Conservation (phyloP, 169 alveolate species). For the Cryptosporidium ryanae region DNA sequence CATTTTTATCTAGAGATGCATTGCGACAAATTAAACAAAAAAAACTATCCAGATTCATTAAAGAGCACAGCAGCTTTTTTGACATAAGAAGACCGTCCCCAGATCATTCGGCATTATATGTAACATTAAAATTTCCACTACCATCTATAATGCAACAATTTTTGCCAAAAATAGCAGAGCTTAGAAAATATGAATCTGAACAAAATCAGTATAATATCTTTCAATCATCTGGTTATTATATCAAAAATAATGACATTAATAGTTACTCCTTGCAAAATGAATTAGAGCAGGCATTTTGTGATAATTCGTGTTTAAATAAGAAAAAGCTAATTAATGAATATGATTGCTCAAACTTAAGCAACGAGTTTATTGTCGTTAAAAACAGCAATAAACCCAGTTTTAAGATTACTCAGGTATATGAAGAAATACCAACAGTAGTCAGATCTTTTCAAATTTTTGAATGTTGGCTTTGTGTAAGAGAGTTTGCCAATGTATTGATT, state of each 20-base stretch:
- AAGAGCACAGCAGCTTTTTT: conserved; percentile 57
- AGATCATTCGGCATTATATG: conserved; percentile 65
- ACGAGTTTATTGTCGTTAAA: background rate
- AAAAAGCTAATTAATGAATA: background rate
- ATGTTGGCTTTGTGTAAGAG: conserved; percentile 74
- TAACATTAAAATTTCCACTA: conserved; percentile 63
- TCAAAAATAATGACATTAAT: background rate
- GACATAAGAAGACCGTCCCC: conserved; percentile 75
- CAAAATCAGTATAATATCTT: conserved; percentile 17
- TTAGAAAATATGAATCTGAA: conserved; percentile 54
- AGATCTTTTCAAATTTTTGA: conserved; percentile 60
- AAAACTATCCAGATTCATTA: conserved; percentile 70
- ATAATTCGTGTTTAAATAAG: background rate
- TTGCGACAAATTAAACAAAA: conserved; percentile 68
- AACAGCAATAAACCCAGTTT: background rate
- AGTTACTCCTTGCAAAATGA: conserved; percentile 6
- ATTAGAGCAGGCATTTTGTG: conserved; percentile 5
- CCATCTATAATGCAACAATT: conserved; percentile 59
- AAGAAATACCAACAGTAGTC: conserved; percentile 40
- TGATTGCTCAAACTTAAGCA: no score
- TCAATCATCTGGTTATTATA: background rate
- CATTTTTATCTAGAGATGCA: conserved; percentile 71
- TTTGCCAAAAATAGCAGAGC: conserved; percentile 47
- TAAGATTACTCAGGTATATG: background rate
- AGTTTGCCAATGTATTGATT: conserved; percentile 68